Evolutionary conservation across 495 filamentous ascomycete species (phyloP).

Genomic region (Penicillium malachiteum): DNA sequence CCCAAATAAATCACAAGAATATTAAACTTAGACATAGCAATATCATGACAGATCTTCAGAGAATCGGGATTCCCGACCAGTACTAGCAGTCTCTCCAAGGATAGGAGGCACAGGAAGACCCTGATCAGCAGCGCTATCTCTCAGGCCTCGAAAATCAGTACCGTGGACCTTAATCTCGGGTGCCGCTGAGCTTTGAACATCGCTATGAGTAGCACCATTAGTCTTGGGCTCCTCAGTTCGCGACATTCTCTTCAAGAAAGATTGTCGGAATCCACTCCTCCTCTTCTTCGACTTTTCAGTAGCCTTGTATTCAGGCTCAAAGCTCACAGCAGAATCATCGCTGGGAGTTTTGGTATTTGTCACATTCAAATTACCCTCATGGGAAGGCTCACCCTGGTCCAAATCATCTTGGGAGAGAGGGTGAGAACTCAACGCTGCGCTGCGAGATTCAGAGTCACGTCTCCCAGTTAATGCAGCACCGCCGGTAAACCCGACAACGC

Average conservation of each 20-base stretch:
- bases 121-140: constrained; percentile 50
- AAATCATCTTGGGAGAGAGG: constrained; percentile 28
- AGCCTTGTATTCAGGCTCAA: constrained; percentile 13
- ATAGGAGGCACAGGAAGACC: constrained; percentile 40
- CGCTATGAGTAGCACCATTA: constrained; percentile 16
- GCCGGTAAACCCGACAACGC: constrained; percentile 18
- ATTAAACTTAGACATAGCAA: not conserved
- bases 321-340: constrained; percentile 9
- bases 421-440: constrained; percentile 34
- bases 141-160: constrained; percentile 40
- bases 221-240: constrained; percentile 23
- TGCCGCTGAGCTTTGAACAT: constrained; percentile 43
- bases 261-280: constrained; percentile 19
- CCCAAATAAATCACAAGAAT: constrained; percentile 6
- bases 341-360: constrained; percentile 12
- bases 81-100: constrained; percentile 35
- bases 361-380: constrained; percentile 12
- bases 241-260: constrained; percentile 27
- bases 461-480: constrained; percentile 20
- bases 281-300: constrained; percentile 16
- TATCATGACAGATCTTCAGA: constrained; percentile 41
- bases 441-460: constrained; percentile 13
- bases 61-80: constrained; percentile 48
- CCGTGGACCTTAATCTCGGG: constrained; percentile 35
- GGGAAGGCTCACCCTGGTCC: constrained; percentile 17